A percentile compares a stretch with the other conserved stretches of the same genome.
These are phyloP conservation scores for Dactylella cylindrospora DNA, from an alignment of 2,329 filamentous ascomycete species.

Conservation along the genomic window DNA sequence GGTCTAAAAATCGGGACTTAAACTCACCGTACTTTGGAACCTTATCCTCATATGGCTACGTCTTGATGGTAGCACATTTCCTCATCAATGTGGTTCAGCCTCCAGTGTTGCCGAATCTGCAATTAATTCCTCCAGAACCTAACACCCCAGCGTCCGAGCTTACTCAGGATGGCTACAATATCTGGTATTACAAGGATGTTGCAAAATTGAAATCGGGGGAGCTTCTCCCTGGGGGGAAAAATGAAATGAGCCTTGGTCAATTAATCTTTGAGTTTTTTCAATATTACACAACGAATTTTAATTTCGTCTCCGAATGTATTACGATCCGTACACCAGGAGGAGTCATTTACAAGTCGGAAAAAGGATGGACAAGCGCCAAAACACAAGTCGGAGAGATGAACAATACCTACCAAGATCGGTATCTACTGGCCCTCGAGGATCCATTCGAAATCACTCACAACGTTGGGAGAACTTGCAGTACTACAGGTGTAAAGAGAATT, in stretches of 20 bases:
- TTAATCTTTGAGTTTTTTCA: slow-evolving; percentile 83
- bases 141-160: slow-evolving; percentile 48
- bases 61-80: slow-evolving; percentile 89
- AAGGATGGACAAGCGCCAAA: slow-evolving; percentile 83
- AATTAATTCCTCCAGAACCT: slow-evolving; percentile 57
- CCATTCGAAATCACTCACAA: slow-evolving; percentile 89
- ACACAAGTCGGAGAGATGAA: slow-evolving; percentile 54
- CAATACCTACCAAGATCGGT: slow-evolving; percentile 55
- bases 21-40: slow-evolving; percentile 86
- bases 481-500: slow-evolving; percentile 46
- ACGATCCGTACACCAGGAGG: slow-evolving; percentile 73
- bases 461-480: slow-evolving; percentile 68
- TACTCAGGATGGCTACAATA: slow-evolving; percentile 62
- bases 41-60: slow-evolving; percentile 79
- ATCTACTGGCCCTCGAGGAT: slow-evolving; percentile 86
- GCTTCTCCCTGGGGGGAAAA: slow-evolving; percentile 54
- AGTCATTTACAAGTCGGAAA: slow-evolving; percentile 70
- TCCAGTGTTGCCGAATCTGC: slow-evolving; percentile 81
- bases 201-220: slow-evolving; percentile 57
- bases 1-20: slow-evolving; percentile 82
- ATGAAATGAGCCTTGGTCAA: slow-evolving; percentile 68
- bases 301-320: slow-evolving; percentile 78
- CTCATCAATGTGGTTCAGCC: slow-evolving; percentile 78
- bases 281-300: slow-evolving; percentile 77
- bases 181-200: slow-evolving; percentile 76